Percentiles rank a stretch among this genome's conserved stretches.
These are phyloP conservation scores for Gnaphalium uliginosum DNA, from an alignment of 129 eudicot genomes.

Conservation along the genomic window DNA sequence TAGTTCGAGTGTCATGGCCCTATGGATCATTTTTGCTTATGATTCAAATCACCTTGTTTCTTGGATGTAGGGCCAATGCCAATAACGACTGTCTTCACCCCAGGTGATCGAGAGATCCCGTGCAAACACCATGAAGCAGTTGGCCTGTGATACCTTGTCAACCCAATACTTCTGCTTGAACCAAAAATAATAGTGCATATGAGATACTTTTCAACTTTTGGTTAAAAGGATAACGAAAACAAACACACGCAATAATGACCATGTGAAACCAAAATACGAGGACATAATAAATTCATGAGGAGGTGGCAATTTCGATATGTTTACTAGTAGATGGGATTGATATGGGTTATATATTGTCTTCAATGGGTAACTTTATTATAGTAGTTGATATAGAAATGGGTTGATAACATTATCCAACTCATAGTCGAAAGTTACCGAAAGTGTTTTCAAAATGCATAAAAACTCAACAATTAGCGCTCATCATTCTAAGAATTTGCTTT, in stretches of 20 bases:
- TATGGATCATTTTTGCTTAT: conserved; percentile 1
- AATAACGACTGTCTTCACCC: conserved; percentile 60
- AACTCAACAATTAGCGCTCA: no score
- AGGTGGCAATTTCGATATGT: background rate
- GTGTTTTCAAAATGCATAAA: no score
- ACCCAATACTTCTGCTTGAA: conserved; percentile 67
- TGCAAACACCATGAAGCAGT: conserved; percentile 75
- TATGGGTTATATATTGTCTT: background rate
- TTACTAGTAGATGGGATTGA: background rate
- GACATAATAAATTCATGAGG: background rate
- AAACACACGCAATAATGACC: background rate
- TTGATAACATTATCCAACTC: background rate
- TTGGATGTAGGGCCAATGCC: conserved; percentile 64
- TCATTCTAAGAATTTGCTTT: background rate
- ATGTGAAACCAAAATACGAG: background rate
- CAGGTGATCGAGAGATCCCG: conserved; percentile 63
- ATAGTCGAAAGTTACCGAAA: no score
- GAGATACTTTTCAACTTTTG: background rate
- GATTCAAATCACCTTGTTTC: conserved; percentile 57
- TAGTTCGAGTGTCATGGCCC: background rate
- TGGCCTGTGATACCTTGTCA: conserved; percentile 50
- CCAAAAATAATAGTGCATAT: conserved; percentile 10
- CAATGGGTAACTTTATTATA: background rate
- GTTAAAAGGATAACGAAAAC: background rate
- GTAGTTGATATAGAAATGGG: background rate